Evolutionary conservation across 257 asterid genomes (phyloP).

Genomic region (Solanum gandarillasii): DNA sequence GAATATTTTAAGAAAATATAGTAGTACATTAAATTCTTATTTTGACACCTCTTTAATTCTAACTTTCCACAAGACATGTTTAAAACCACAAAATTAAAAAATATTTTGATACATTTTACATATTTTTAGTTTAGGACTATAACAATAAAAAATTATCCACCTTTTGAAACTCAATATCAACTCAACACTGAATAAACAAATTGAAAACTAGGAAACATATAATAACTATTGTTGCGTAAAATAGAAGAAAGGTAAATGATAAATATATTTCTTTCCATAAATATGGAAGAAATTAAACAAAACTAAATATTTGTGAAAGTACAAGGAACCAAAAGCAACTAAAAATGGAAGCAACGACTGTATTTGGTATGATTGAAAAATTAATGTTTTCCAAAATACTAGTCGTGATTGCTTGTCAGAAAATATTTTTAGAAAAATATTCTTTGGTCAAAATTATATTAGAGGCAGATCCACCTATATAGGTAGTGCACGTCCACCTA

Average conservation of each 20-base stretch:
- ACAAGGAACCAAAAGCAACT: not conserved
- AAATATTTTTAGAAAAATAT: not conserved
- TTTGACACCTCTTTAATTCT: too few relatives aligned
- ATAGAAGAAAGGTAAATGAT: not conserved
- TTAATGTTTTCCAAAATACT: not conserved
- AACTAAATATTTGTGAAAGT: not conserved
- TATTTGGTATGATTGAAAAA: not conserved
- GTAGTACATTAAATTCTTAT: too few relatives aligned
- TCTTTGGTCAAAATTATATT: not conserved
- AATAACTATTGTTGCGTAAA: not conserved
- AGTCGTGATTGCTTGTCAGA: not conserved
- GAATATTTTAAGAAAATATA: too few relatives aligned
- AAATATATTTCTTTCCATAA: not conserved
- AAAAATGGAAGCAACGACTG: not conserved
- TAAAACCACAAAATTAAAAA: too few relatives aligned
- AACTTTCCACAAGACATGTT: too few relatives aligned
- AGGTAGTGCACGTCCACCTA: accelerated
- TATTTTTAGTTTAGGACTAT: too few relatives aligned
- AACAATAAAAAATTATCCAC: too few relatives aligned
- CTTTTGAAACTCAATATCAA: too few relatives aligned
- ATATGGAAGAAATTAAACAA: not conserved
- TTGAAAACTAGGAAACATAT: not conserved
- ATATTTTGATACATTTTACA: too few relatives aligned
- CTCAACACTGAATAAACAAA: not conserved
- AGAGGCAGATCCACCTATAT: too few relatives aligned